phyloP scores from a whole-genome alignment of 352 stramenopile genomes.

The Pythium sp. region DNA sequence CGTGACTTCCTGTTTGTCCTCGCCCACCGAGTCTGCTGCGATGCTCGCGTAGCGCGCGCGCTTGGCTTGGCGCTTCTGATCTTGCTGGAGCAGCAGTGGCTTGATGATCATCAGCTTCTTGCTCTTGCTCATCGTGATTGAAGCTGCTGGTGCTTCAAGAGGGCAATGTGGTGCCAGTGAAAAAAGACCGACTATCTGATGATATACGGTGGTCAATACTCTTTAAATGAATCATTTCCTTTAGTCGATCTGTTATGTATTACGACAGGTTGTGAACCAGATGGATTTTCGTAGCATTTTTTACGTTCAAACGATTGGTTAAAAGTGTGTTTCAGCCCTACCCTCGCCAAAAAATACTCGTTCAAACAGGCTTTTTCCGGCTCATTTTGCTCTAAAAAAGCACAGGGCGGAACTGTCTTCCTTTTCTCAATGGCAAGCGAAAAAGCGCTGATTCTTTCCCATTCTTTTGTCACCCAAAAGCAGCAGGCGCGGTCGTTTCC shows the following conservation, averaged over 20 bases:
- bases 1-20: not conserved
- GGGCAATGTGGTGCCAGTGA: not conserved
- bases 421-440: not conserved
- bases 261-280: not conserved
- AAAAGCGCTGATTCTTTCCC: constrained; percentile 3
- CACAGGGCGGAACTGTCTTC: constrained; percentile 12
- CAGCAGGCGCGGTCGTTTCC: not conserved
- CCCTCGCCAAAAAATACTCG: not conserved
- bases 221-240: not conserved
- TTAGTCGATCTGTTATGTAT: not conserved
- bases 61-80: too few relatives aligned
- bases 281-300: not conserved
- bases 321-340: not conserved
- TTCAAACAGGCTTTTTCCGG: not conserved
- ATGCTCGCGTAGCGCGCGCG: not conserved
- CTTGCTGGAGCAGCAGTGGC: not conserved
- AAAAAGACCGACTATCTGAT: too few relatives aligned
- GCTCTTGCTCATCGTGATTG: not conserved
- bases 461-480: not conserved
- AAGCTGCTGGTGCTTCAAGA: not conserved
- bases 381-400: not conserved
- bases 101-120: not conserved
- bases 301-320: not conserved
- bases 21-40: not conserved
- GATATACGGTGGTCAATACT: not conserved